Percentiles rank a stretch among this genome's conserved stretches.
phyloP scores from a whole-genome alignment of 1,284 basidiomycete species.

The Fomitopsis betulina region DNA sequence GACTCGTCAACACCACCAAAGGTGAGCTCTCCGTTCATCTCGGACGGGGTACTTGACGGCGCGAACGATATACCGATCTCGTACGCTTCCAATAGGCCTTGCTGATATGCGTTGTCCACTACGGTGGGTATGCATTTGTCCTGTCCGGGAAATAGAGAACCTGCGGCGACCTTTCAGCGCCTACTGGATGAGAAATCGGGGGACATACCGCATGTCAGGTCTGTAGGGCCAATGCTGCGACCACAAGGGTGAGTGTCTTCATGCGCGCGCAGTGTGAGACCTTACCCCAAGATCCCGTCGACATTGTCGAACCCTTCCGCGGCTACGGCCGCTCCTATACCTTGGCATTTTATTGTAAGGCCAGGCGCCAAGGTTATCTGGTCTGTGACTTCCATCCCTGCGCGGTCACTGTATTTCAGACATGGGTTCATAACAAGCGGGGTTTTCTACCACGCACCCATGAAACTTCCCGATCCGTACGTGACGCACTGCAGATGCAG shows the following conservation, averaged over 20 bases:
- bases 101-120: slow-evolving; percentile 42
- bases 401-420: slow-evolving; percentile 22
- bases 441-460: too few species aligned
- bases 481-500: slow-evolving; percentile 9
- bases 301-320: slow-evolving; percentile 33
- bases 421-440: slow-evolving; percentile 31
- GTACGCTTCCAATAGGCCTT: slow-evolving; percentile 18
- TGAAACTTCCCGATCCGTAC: neutral
- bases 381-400: slow-evolving; percentile 21
- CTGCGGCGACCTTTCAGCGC: slow-evolving; percentile 3
- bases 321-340: slow-evolving; percentile 44
- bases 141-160: slow-evolving; percentile 28
- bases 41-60: slow-evolving; percentile 27
- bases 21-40: slow-evolving; percentile 27
- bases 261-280: neutral
- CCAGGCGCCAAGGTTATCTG: slow-evolving; percentile 20
- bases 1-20: slow-evolving; percentile 43
- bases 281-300: slow-evolving; percentile 44
- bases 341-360: slow-evolving; percentile 42
- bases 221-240: slow-evolving; percentile 40
- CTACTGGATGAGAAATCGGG: neutral
- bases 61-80: slow-evolving; percentile 45
- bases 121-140: slow-evolving; percentile 31
- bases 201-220: slow-evolving; percentile 32
- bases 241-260: neutral